These are phyloP conservation scores for Boletus rex-veris DNA, from an alignment of 768 basidiomycete genomes.

Conservation along the genomic window DNA sequence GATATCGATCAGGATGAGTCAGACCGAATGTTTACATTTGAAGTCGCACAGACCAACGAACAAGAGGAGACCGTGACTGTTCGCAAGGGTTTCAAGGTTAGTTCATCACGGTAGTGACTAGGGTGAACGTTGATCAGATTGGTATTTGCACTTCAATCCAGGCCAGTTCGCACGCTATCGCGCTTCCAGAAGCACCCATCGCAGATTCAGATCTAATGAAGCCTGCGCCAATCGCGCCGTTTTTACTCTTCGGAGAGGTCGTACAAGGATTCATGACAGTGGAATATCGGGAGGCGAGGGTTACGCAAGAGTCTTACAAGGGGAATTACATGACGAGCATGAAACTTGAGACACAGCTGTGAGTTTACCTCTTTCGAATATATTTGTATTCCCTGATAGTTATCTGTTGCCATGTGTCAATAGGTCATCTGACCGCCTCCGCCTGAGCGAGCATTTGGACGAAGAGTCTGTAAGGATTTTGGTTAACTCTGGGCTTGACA, in stretches of 20 bases:
- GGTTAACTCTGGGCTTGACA: conserved; percentile 26
- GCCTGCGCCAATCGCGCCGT: conserved; percentile 17
- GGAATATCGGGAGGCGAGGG: conserved; percentile 16
- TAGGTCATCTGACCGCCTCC: conserved; percentile 26
- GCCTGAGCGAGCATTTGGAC: conserved; percentile 21
- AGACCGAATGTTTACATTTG: conserved; percentile 51
- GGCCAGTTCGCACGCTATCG: conserved; percentile 14
- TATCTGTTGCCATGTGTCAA: background rate
- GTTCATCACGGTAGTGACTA: background rate
- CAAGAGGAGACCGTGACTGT: conserved; percentile 49
- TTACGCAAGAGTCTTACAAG: background rate
- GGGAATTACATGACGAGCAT: background rate
- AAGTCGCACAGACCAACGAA: conserved; percentile 52
- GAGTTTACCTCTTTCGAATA: background rate
- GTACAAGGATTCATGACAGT: conserved; percentile 39
- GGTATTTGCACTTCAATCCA: background rate
- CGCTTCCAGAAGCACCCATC: conserved; percentile 1
- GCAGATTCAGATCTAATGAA: conserved; percentile 6
- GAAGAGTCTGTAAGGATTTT: conserved; percentile 29
- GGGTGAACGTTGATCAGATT: background rate
- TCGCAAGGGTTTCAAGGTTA: conserved; percentile 46
- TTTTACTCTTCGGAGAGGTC: conserved; percentile 39
- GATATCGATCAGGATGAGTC: conserved; percentile 36
- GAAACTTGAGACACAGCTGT: conserved; percentile 22
- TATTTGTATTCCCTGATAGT: background rate